Conservation (phyloP, 2,329 filamentous ascomycete genomes). For the Microdochium paspali region DNA sequence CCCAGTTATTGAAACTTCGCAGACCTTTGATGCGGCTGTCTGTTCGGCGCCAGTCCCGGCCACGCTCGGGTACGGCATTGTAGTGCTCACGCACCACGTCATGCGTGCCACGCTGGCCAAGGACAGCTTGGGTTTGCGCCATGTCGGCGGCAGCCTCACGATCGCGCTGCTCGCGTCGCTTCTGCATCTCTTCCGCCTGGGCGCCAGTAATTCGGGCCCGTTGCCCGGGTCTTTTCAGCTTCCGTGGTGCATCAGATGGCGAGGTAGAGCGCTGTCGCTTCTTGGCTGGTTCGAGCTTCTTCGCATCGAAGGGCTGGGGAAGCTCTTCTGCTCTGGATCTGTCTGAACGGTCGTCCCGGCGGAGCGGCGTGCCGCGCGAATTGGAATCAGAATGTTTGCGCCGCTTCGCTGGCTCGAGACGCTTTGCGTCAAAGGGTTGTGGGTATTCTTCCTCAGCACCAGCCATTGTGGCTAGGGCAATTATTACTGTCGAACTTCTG, state of each 20-base stretch:
- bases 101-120: constrained; percentile 52
- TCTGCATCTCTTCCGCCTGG: constrained; percentile 59
- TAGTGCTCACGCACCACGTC: constrained; percentile 91
- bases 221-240: constrained; percentile 59
- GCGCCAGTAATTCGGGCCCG: constrained; percentile 57
- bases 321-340: constrained; percentile 29
- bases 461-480: constrained; percentile 19
- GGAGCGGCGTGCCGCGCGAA: constrained; percentile 16
- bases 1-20: constrained; percentile 95
- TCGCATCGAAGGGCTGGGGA: constrained; percentile 52
- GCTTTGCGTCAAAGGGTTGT: constrained; percentile 30
- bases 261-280: constrained; percentile 47
- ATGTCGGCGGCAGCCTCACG: constrained; percentile 27
- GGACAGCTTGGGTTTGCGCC: constrained; percentile 25
- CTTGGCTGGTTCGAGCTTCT: constrained; percentile 47
- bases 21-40: constrained; percentile 93
- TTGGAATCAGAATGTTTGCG: constrained; percentile 25
- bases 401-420: constrained; percentile 28
- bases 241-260: constrained; percentile 39
- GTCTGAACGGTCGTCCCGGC: constrained; percentile 10
- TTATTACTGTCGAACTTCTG: constrained; percentile 1
- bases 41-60: constrained; percentile 87
- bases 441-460: constrained; percentile 23
- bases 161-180: constrained; percentile 49
- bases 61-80: constrained; percentile 88